phyloP scores from a whole-genome alignment of 2,329 filamentous ascomycete genomes.

The Tolypocladium tundrense region DNA sequence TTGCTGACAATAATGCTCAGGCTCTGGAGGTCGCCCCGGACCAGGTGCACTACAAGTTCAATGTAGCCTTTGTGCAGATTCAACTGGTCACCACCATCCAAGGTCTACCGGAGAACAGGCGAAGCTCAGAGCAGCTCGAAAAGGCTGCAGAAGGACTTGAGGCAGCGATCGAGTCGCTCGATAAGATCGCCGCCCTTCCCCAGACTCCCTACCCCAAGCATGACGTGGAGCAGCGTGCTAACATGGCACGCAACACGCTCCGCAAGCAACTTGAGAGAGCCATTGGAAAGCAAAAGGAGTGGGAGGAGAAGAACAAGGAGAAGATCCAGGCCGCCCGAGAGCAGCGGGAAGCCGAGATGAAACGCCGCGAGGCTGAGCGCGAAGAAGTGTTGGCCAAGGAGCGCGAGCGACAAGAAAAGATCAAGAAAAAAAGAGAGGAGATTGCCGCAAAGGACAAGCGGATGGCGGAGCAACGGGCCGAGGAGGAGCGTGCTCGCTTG shows the following conservation, averaged over 20 bases:
- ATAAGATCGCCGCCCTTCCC: constrained; percentile 51
- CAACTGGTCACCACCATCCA: constrained; percentile 80
- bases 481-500: constrained; percentile 20
- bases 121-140: constrained; percentile 71
- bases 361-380: constrained; percentile 66
- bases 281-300: constrained; percentile 75
- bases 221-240: constrained; percentile 88
- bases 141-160: constrained; percentile 73
- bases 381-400: constrained; percentile 58
- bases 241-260: constrained; percentile 94
- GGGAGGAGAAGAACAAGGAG: constrained; percentile 85
- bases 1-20: constrained; percentile 20
- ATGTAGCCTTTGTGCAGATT: constrained; percentile 94
- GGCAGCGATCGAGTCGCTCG: constrained; percentile 65
- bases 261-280: constrained; percentile 83
- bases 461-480: constrained; percentile 53
- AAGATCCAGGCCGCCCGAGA: constrained; percentile 75
- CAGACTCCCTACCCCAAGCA: constrained; percentile 78
- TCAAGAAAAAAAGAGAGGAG: constrained; percentile 74
- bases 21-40: constrained; percentile 71
- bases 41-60: constrained; percentile 89
- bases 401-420: constrained; percentile 64
- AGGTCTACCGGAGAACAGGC: constrained; percentile 61
- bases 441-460: constrained; percentile 69
- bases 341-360: constrained; percentile 70